Evolutionary conservation across 2,329 filamentous ascomycete species (phyloP), one percentile per base, ranked within the genome.

Genomic region (Cytospora leucostoma): DNA sequence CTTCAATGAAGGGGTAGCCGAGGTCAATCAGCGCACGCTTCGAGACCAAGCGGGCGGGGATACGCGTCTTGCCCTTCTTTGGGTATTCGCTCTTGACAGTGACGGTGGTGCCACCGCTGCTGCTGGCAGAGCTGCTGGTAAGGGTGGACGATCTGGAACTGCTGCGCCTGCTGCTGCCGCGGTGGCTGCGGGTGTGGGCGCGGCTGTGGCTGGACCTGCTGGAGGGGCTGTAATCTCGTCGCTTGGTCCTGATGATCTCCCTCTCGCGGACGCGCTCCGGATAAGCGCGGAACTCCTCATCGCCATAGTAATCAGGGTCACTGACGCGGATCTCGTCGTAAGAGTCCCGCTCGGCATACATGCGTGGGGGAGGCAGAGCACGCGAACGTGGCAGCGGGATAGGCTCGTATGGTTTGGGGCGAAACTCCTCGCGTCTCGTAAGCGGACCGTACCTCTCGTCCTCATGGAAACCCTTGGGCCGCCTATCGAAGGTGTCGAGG

Each of bases 61-160:
- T 93, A 69, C 91, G 87, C 15, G 93, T 97, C 82, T 93, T 96
- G 70, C 93, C 93, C 74, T 90, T 93, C 78, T 91, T 90, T 11
- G 90, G 89, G 67, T 90, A 92, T 63, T 88, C 83, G 74, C 79
- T 85, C 71, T 79, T 82, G n/a, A 81, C 74, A 11, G 80, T 81
- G 47, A 77, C 70, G 17, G 70, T 70, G 2, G 82, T 84, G 32
- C 79, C 80, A 21, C 79, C 79, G 63, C 75, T 80, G 66, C 77
- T 82, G 70, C 80, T 81, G 17, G 76, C 79, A 6, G 77, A 79
- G 12, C 73, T 77, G 64, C 78, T 82, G 50, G 76, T 77, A 6
- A 75, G 74, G 62, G 75, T 78, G 0, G 77, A 80, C 12, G 82
- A 78, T 10, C 75, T 73, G 10, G 78, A 78, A 21, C 78, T 79